phyloP scores from a whole-genome alignment of 2,329 filamentous ascomycete species.

The Ceratocystiopsis minuta region DNA sequence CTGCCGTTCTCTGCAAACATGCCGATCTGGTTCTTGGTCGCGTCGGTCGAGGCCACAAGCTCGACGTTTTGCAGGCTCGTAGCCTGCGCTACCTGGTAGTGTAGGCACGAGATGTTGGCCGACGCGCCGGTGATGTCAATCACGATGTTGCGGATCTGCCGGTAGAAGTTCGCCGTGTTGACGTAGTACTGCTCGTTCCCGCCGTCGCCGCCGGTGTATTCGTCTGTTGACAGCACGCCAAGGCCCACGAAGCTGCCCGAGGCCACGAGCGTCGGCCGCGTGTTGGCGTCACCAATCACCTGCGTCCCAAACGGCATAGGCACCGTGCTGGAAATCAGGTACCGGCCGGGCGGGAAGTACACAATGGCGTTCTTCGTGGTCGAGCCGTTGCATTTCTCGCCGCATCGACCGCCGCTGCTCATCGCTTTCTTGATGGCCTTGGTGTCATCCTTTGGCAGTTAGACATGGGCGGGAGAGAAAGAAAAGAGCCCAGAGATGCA shows the following conservation, averaged over 20 bases:
- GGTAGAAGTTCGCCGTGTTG: slow-evolving; percentile 36
- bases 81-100: slow-evolving; percentile 53
- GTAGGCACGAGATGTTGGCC: slow-evolving; percentile 27
- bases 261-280: slow-evolving; percentile 36
- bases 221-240: slow-evolving; percentile 30
- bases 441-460: slow-evolving; percentile 22
- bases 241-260: slow-evolving; percentile 29
- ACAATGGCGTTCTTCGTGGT: slow-evolving; percentile 24
- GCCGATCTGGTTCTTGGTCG: slow-evolving; percentile 18
- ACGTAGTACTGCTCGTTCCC: neutral
- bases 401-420: slow-evolving; percentile 22
- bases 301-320: slow-evolving; percentile 66
- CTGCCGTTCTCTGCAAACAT: slow-evolving; percentile 29
- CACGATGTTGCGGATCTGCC: slow-evolving; percentile 40
- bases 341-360: slow-evolving; percentile 36
- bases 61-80: slow-evolving; percentile 39
- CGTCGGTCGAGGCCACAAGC: slow-evolving; percentile 28
- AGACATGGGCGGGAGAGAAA: too few relatives aligned
- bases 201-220: slow-evolving; percentile 17
- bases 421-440: slow-evolving; percentile 27
- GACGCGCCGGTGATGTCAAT: slow-evolving; percentile 38
- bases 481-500: too few relatives aligned
- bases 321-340: slow-evolving; percentile 52
- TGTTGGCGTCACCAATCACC: slow-evolving; percentile 50
- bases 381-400: slow-evolving; percentile 22